Percentiles rank a stretch among this genome's conserved stretches.
phyloP scores from a whole-genome alignment of 768 basidiomycete genomes.

The Asterophora lycoperdoides region DNA sequence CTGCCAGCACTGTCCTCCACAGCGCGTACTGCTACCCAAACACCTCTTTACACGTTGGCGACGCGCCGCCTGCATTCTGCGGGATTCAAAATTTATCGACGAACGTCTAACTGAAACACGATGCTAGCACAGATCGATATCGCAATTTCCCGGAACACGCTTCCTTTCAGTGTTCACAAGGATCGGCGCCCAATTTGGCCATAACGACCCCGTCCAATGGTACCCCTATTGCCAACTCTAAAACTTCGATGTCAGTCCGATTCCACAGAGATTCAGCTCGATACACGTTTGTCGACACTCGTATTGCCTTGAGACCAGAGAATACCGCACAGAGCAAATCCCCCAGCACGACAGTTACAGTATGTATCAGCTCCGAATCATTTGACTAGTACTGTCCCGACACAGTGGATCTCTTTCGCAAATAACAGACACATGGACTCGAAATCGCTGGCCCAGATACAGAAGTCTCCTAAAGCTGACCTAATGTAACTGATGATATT shows the following conservation, averaged over 20 bases:
- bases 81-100: constrained; percentile 15
- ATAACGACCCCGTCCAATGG: constrained; percentile 35
- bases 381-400: constrained; percentile 6
- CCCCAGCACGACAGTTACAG: constrained; percentile 8
- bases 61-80: background rate
- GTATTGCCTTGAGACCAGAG: background rate
- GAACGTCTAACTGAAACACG: constrained; percentile 39
- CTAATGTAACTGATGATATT: too few relatives aligned
- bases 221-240: constrained; percentile 34
- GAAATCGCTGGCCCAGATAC: too few relatives aligned
- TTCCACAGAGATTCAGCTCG: constrained; percentile 2
- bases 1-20: background rate
- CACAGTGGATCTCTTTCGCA: constrained; percentile 2
- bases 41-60: background rate
- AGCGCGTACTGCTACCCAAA: background rate
- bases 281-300: background rate
- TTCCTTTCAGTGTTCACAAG: constrained; percentile 24
- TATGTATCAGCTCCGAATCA: too few relatives aligned
- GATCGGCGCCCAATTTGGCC: constrained; percentile 32
- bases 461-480: too few relatives aligned
- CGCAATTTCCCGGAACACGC: constrained; percentile 21
- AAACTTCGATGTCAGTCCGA: constrained; percentile 17
- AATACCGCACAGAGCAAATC: background rate
- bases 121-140: constrained; percentile 29
- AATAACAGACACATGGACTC: background rate